A percentile compares a stretch with the other conserved stretches of the same genome.
Conservation (phyloP, 2,329 filamentous ascomycete genomes). For the Cordyceps javanica region DNA sequence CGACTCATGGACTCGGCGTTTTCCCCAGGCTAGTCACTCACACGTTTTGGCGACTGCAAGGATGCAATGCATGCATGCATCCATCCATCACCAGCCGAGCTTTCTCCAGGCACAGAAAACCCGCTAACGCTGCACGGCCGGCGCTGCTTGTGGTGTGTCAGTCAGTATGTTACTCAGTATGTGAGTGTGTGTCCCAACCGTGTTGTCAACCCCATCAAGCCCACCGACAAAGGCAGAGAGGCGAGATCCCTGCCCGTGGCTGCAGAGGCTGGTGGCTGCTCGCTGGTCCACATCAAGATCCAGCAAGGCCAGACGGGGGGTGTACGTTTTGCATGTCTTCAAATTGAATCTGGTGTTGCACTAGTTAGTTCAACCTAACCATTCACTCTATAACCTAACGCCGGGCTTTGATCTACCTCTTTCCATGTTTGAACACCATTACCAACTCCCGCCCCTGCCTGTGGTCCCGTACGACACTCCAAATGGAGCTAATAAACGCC, state of each 20-base stretch:
- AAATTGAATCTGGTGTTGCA: conserved; percentile 13
- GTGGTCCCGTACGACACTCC: conserved; percentile 5
- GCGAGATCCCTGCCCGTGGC: conserved; percentile 12
- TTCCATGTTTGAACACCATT: conserved; percentile 6
- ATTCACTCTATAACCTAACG: conserved; percentile 8
- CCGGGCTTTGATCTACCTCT: conserved; percentile 11
- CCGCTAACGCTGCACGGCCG: not conserved
- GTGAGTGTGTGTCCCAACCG: not conserved
- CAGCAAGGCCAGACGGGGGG: conserved; percentile 24
- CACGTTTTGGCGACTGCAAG: conserved; percentile 22
- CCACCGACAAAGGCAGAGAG: conserved; percentile 14
- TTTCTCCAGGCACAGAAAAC: conserved; percentile 9
- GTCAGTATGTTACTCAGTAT: not conserved
- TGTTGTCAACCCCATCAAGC: conserved; percentile 3
- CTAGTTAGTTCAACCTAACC: conserved; percentile 10
- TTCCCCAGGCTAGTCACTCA: conserved; percentile 23
- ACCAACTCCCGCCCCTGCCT: conserved; percentile 1
- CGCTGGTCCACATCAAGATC: conserved; percentile 32
- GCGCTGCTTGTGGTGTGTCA: not conserved
- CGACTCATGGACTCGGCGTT: conserved; percentile 13
- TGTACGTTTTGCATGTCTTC: conserved; percentile 9
- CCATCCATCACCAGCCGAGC: conserved; percentile 16
- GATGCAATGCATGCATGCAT: conserved; percentile 2
- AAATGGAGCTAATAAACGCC: conserved; percentile 8
- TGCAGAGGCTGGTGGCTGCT: conserved; percentile 15